These are phyloP conservation scores for Comarum palustre DNA, from an alignment of 306 rosid species.

Conservation along the genomic window DNA sequence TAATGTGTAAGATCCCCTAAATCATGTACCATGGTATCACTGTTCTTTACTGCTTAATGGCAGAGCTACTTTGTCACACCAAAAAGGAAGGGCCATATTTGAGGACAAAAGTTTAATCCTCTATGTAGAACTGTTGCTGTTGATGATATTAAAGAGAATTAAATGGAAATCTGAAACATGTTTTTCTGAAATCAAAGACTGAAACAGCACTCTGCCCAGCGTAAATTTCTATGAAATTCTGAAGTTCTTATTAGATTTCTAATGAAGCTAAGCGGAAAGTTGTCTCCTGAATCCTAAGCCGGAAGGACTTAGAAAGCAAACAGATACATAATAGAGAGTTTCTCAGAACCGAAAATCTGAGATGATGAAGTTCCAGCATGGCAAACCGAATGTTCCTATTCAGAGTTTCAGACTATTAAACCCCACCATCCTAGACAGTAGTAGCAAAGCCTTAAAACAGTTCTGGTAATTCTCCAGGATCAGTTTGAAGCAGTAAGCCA, in stretches of 20 bases:
- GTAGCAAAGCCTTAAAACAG: background rate
- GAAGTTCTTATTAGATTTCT: background rate
- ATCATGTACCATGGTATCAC: background rate
- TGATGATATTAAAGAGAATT: background rate
- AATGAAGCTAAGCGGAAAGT: background rate
- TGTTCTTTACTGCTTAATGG: background rate
- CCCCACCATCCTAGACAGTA: background rate
- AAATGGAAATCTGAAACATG: background rate
- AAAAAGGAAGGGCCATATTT: background rate
- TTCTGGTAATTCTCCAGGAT: slow-evolving; percentile 4
- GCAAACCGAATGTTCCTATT: background rate
- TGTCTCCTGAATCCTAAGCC: background rate
- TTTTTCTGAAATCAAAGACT: background rate
- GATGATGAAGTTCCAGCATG: background rate
- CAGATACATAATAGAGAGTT: background rate
- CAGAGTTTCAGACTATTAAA: background rate
- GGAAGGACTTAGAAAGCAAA: background rate
- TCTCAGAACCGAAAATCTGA: background rate
- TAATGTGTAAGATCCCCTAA: slow-evolving; percentile 4
- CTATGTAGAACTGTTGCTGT: background rate
- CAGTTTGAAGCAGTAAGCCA: background rate
- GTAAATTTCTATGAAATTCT: background rate
- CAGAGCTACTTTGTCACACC: slow-evolving; percentile 1
- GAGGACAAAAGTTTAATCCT: background rate
- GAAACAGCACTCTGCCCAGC: background rate